Base-by-base conservation (phyloP, 2,329 filamentous ascomycete species). In the Aureobasidium mangrovei region DNA sequence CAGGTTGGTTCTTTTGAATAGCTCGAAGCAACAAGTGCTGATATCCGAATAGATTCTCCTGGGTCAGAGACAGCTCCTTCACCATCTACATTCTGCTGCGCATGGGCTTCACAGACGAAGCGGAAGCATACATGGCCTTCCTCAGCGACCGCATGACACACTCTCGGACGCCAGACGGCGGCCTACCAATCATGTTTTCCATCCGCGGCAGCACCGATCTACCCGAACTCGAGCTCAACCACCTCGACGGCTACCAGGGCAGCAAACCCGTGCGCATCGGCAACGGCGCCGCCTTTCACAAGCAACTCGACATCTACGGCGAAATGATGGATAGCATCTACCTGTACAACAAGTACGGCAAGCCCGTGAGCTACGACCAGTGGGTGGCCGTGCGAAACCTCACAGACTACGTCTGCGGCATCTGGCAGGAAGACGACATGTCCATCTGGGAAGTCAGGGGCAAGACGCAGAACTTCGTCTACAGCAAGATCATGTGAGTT, bases 401-500 rank as follows among this genome's bases (percentile, higher is more conserved):
- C 67, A 70, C 73, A 36, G 84, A 89, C 63, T 86, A 86, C 61
- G 83, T 88, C 36, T 74, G 88, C 58, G 82, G 77, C 0, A 81
- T 89, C 52, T 78, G 83, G 65, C 70, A 83, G 55, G 71, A 81
- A 75, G 69, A 70, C 62, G 86, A 91, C 64, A 89, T 89, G 85
- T 88, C 84, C 2, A 91, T 90, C 62, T 90, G 86, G 86, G 86
- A 91, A 66, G 85, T 88, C 4, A 80, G 86, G 40, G 86, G 86
- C 60, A 73, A 82, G 62, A 85, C 85, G 64, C 85, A 89, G 67
- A 81, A 88, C 63, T 91, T 89, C 60, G 81, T 84, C 10, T 91
- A 90, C 69, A 87, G 83, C n/a, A 88, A 90, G 65, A 77, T 91
- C 59, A 87, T 90, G 83, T 76, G 32, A 35, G 32, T 35, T 35